These are phyloP conservation scores for Paramecium biaurelia DNA, from an alignment of 73 alveolate genomes.

Conservation along the genomic window DNA sequence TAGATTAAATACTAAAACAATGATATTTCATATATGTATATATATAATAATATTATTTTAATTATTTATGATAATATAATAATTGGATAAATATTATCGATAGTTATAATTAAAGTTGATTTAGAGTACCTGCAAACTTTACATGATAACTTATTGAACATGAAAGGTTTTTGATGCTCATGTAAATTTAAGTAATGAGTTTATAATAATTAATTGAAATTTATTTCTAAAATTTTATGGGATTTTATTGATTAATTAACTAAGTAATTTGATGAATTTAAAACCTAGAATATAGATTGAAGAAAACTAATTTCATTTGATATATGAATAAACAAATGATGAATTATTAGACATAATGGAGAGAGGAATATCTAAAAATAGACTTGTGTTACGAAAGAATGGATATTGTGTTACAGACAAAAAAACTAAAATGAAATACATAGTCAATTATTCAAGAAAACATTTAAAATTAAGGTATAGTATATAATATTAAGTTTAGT, in stretches of 20 bases:
- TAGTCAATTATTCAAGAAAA: neutral
- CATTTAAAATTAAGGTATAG: neutral
- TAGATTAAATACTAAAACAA: neutral
- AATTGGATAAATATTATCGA: neutral
- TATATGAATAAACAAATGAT: neutral
- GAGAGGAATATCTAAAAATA: neutral
- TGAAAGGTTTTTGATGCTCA: slow-evolving; percentile 5
- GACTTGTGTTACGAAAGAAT: neutral
- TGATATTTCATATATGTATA: too few species aligned
- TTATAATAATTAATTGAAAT: neutral
- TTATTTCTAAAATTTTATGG: neutral
- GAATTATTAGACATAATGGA: neutral
- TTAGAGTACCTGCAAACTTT: slow-evolving; percentile 35
- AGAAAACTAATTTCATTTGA: neutral
- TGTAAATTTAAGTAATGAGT: neutral
- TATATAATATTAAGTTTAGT: neutral
- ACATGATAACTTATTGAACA: neutral
- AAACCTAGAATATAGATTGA: neutral
- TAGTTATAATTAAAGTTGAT: neutral
- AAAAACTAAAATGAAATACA: neutral
- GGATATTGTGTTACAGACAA: neutral
- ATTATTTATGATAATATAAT: neutral
- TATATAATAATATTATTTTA: neutral
- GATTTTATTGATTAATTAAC: neutral
- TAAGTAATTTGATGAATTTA: neutral